Evolutionary conservation across 495 filamentous ascomycete species (phyloP), one percentile per base, ranked within the genome.

Genomic region (Aspergillus sclerotiicarbonarius): DNA sequence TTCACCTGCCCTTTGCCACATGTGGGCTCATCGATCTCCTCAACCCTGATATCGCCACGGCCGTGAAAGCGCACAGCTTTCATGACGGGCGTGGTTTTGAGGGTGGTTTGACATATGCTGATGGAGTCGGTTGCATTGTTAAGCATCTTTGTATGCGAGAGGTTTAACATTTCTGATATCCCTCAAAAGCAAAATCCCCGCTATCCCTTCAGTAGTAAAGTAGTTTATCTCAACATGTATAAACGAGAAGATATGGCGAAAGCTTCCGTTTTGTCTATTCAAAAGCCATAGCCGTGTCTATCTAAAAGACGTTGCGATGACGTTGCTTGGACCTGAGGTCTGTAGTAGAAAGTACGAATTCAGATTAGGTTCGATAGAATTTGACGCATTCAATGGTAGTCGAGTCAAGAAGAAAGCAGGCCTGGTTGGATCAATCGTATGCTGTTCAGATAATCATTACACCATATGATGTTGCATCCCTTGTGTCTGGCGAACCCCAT

Each of bases 1-100:
- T 78, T 76, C 8, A 76, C 70, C 46, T 74, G 69, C 18, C 69
- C 73, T 52, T 65, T 69, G 4, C 71, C 73, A 59, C 75, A 76
- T 20, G 53, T 53, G n/a, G 74, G 75, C 32, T 71, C 67, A 10
- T 70, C 65, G 18, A 78, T 62, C 8, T 70, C 58, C 2, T 76
- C 73, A 0, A 76, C 49, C 20, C 73, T 65, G 52, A 78, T 69
- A 47, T 78, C 73, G 21, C 61, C 60, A 15, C 65, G 66, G 16
- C 75, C 73, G 59, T 78, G 69, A 35, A 72, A 78, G 9, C 68
- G 63, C 12, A 75, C 57, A 21, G 71, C 69, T 59, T 68, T 69
- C 69, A 77, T 75, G n/a, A 29, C 9, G 18, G 61, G 53, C 19
- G 57, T 46, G 13, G 51, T 56, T 35, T 51, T 50, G 29, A 61